phyloP scores from a whole-genome alignment of 2,329 filamentous ascomycete genomes.

The Colletotrichum sp. region DNA sequence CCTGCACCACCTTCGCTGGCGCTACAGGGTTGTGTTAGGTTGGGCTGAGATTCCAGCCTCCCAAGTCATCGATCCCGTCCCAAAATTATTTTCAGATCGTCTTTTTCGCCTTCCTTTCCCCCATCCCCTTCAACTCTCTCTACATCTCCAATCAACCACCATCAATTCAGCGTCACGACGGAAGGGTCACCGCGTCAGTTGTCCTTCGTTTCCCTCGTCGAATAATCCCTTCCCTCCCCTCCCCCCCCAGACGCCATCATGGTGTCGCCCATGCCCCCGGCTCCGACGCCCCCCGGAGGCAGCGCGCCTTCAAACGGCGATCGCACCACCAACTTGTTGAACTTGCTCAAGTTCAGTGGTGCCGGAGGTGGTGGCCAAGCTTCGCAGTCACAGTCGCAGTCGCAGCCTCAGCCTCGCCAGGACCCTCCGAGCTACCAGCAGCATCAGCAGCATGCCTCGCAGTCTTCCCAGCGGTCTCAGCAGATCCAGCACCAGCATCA shows the following conservation, averaged over 20 bases:
- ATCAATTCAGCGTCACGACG: constrained; percentile 8
- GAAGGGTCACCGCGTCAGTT: constrained; percentile 18
- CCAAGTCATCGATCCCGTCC: constrained; percentile 17
- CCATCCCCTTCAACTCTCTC: background rate
- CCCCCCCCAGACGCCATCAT: constrained; percentile 25
- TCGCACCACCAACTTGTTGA: constrained; percentile 61
- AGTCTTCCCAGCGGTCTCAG: constrained; percentile 15
- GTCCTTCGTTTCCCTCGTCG: constrained; percentile 16
- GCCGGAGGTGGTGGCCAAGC: constrained; percentile 29
- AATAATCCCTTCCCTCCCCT: background rate
- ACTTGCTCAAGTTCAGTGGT: constrained; percentile 65
- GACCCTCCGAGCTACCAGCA: constrained; percentile 27
- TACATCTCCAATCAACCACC: background rate
- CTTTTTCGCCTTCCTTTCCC: background rate
- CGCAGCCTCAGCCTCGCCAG: background rate
- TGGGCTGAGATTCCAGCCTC: constrained; percentile 20
- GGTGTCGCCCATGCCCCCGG: constrained; percentile 49
- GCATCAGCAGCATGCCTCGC: constrained; percentile 31
- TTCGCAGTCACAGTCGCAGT: constrained; percentile 7
- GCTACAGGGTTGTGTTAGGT: constrained; percentile 18
- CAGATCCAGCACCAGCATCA: constrained; percentile 15
- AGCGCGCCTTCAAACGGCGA: constrained; percentile 43
- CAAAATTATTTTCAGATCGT: constrained; percentile 17
- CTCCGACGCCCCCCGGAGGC: constrained; percentile 52
- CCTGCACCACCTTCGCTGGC: background rate